Conservation (phyloP, 2,329 filamentous ascomycete genomes). For the Monosporascus sp. region DNA sequence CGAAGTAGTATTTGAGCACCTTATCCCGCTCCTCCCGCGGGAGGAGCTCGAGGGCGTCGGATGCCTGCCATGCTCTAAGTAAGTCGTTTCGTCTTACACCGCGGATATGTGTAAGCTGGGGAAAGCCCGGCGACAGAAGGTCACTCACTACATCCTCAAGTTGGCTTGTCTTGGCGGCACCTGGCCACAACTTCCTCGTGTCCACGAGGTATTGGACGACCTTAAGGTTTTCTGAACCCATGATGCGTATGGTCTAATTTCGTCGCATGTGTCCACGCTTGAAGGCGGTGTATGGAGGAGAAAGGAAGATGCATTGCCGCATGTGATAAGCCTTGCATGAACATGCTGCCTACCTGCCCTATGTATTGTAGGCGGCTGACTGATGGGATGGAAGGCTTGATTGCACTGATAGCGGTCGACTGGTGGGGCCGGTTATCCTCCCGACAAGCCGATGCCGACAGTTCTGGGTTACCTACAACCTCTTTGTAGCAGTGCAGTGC, state of each 20-base stretch:
- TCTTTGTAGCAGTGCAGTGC: no score
- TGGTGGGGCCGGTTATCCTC: no score
- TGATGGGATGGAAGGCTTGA: background rate
- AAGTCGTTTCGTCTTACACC: no score
- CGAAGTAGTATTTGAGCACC: conserved; percentile 58
- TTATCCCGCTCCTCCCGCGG: conserved; percentile 48
- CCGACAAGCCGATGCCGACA: no score
- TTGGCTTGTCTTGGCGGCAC: conserved; percentile 42
- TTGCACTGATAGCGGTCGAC: no score
- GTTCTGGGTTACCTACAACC: no score
- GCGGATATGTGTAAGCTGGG: no score
- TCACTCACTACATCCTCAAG: conserved; percentile 39
- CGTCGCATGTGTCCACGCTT: background rate
- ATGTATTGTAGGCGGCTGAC: background rate
- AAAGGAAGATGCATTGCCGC: background rate
- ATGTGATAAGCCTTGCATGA: background rate
- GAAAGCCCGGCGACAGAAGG: background rate
- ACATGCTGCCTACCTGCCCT: background rate
- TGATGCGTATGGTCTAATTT: conserved; percentile 7
- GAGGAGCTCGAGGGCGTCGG: conserved; percentile 49
- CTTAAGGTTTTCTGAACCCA: conserved; percentile 26
- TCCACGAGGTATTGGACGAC: conserved; percentile 59
- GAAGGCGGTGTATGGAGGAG: background rate
- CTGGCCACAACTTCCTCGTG: conserved; percentile 54
- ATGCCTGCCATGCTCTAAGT: conserved; percentile 35